Base-by-base conservation (phyloP, 176 grass and related monocot species). In the Oryza coarctata region DNA sequence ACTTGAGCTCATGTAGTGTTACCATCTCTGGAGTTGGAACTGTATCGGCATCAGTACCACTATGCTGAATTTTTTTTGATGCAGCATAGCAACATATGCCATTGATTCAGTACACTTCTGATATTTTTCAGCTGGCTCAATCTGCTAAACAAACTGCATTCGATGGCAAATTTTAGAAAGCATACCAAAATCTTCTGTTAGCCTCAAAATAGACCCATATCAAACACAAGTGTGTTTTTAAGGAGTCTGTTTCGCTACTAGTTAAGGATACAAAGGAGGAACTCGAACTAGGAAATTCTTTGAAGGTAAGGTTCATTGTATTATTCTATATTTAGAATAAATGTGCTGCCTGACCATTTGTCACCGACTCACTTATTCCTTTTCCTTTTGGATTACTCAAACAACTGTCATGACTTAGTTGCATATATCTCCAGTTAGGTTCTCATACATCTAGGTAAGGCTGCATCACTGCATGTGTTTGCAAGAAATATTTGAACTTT, bases 231-330 rank as follows among this genome's bases (percentile, higher is more conserved):
- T 58, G 13, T 38, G 17, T 78, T 78, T 60, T 17, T 14, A 18
- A 58, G 61, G 35, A 26, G 60, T 22, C 49, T 40, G 67, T 25
- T 31, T 43, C 10, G 5, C 67, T 81, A 31, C 57, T 81, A 43
- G 69, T 5, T 58, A 20, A 34, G 65, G 45, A 62, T 27, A 25
- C 7, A 31, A 29, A 64, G 50, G 65, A 52, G 9, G 68, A 72
- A 9, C 33, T 52, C 28, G 29, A 49, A 6, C 20, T 73, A 34
- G 28, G 50, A 70, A 70, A 30, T 68, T 5, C 29, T 88, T 41
- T 22, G 13, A 27, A 83, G 75, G 61, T 74, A 75, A 67, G 80
- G n/a, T 58, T 41, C n/a, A n/a, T n/a, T n/a, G n/a, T n/a, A n/a
- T n/a, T 7, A 71, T 8, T 74, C 2, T 36, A 71, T 29, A 72